Conservation (phyloP, 1,284 basidiomycete genomes). For the Cystobasidiaceae sp. region DNA sequence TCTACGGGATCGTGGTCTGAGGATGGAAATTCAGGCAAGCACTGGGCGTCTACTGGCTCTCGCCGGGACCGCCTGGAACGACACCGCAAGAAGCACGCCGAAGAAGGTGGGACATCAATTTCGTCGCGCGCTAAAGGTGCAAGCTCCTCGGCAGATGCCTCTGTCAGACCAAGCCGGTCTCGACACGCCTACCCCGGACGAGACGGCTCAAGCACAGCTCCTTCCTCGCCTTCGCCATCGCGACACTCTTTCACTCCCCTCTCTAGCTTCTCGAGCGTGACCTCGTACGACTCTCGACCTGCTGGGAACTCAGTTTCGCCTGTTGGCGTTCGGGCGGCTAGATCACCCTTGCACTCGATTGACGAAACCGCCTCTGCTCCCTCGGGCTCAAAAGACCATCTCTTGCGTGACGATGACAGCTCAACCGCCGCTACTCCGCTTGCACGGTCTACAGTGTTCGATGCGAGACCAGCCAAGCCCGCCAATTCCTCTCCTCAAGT, state of each 20-base stretch:
- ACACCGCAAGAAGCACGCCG: not conserved
- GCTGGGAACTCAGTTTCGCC: not conserved
- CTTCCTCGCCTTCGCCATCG: constrained; percentile 15
- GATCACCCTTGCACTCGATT: constrained; percentile 3
- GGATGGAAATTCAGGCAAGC: constrained; percentile 7
- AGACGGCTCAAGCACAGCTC: constrained; percentile 1
- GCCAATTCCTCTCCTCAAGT: not conserved
- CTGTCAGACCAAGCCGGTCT: not conserved
- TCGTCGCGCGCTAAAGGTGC: too few relatives aligned
- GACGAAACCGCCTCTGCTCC: not conserved
- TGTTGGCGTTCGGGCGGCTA: not conserved
- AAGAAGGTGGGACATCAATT: not conserved
- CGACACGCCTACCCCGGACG: constrained; percentile 20
- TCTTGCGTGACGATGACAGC: not conserved
- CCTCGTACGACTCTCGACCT: constrained; percentile 4
- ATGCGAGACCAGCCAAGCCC: not conserved
- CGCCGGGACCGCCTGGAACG: constrained; percentile 9
- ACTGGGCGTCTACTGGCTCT: constrained; percentile 31
- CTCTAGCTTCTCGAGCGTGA: constrained; percentile 21
- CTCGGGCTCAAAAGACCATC: not conserved
- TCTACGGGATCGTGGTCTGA: constrained; percentile 30
- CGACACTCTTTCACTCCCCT: constrained; percentile 8
- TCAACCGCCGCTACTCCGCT: not conserved
- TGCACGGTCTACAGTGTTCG: not conserved
- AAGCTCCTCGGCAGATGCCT: not conserved